These are phyloP conservation scores for Ilex aquifolium DNA, from an alignment of 257 asterid genomes.

Conservation along the genomic window DNA sequence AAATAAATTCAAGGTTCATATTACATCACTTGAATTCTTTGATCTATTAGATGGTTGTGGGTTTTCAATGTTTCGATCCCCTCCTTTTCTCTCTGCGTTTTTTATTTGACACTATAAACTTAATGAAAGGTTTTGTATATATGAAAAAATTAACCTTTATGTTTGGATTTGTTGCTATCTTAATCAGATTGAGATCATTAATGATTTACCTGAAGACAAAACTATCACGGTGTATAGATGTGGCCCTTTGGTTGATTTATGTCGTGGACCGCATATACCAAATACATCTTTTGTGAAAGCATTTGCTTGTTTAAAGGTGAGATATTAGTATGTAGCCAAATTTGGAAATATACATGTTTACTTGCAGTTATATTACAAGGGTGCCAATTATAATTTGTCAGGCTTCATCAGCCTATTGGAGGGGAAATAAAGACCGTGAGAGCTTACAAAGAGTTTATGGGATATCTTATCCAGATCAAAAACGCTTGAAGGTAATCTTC, in stretches of 20 bases:
- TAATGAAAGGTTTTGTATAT: too few species aligned
- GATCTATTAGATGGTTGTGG: not conserved
- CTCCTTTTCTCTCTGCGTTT: too few species aligned
- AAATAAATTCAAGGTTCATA: constrained; percentile 70
- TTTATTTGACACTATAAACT: too few species aligned
- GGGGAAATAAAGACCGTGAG: constrained; percentile 88
- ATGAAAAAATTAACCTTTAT: not conserved
- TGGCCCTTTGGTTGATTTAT: constrained; percentile 95
- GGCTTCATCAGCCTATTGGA: constrained; percentile 99
- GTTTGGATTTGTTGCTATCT: constrained; percentile 15
- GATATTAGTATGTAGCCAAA: not conserved
- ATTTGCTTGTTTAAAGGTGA: constrained; percentile 82
- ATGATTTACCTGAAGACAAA: constrained; percentile 86
- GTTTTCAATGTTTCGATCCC: too few species aligned
- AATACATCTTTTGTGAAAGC: constrained; percentile 94
- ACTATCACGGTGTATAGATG: constrained; percentile 95
- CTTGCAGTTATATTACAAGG: constrained; percentile 1
- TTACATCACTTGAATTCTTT: not conserved
- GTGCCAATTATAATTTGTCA: constrained; percentile 15
- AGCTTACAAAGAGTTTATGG: constrained; percentile 99
- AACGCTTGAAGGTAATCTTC: constrained; percentile 26
- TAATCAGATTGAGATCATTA: constrained; percentile 78
- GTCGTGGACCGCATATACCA: constrained; percentile 99
- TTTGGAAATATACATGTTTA: not conserved
- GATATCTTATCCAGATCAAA: constrained; percentile 85